Evolutionary conservation across 768 basidiomycete species (phyloP).

Genomic region (Boletus patriciae): DNA sequence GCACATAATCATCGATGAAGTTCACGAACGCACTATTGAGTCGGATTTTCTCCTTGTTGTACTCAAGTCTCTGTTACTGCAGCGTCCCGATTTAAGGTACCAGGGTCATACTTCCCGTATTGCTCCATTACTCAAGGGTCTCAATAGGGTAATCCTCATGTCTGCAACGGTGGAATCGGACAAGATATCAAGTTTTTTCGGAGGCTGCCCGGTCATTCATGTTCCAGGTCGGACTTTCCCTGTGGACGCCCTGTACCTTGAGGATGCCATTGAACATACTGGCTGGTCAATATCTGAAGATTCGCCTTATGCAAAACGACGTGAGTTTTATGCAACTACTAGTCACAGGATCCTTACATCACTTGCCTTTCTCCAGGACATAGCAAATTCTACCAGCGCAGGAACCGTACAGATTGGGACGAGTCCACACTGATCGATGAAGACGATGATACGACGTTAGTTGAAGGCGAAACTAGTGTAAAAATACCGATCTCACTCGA

Average conservation of each 20-base stretch:
- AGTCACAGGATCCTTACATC: neutral
- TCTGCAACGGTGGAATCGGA: slow-evolving; percentile 93
- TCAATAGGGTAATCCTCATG: slow-evolving; percentile 84
- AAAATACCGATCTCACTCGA: slow-evolving; percentile 52
- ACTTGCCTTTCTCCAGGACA: slow-evolving; percentile 42
- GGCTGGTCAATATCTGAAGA: slow-evolving; percentile 75
- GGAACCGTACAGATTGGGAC: slow-evolving; percentile 70
- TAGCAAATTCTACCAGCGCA: slow-evolving; percentile 64
- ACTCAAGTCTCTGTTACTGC: slow-evolving; percentile 74
- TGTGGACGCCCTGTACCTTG: slow-evolving; percentile 80
- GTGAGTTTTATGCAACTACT: slow-evolving; percentile 42
- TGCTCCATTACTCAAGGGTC: slow-evolving; percentile 3
- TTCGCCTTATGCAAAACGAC: slow-evolving; percentile 75
- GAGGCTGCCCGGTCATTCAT: slow-evolving; percentile 77
- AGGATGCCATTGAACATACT: slow-evolving; percentile 86
- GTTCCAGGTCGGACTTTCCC: slow-evolving; percentile 96
- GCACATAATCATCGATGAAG: slow-evolving; percentile 98
- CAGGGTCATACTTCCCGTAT: slow-evolving; percentile 12
- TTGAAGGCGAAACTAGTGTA: slow-evolving; percentile 17
- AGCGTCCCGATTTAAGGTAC: slow-evolving; percentile 83
- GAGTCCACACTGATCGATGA: slow-evolving; percentile 64
- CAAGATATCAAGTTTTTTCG: slow-evolving; percentile 87
- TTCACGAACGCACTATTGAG: slow-evolving; percentile 96
- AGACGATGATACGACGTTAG: slow-evolving; percentile 59
- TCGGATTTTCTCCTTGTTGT: slow-evolving; percentile 96